A percentile compares a stretch with the other conserved stretches of the same genome.
Conservation (phyloP, 148 eudicot species). For the Persicaria tinctoria region DNA sequence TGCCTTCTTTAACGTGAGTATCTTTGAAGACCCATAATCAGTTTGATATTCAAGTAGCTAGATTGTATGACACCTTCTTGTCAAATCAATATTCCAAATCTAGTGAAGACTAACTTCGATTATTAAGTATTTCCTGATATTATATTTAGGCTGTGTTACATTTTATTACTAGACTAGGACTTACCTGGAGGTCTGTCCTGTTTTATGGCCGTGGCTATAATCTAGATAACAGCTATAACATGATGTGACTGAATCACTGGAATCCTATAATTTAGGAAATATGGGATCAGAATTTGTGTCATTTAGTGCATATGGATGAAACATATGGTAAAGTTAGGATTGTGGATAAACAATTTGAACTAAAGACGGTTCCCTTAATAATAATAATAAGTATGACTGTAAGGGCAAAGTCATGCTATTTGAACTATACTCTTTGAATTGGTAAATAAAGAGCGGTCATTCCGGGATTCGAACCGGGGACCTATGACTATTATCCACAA, state of each 20-base stretch:
- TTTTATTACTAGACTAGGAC: background rate
- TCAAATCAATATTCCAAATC: background rate
- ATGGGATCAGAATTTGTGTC: background rate
- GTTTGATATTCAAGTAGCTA: background rate
- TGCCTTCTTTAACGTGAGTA: background rate
- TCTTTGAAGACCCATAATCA: background rate
- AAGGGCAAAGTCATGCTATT: background rate
- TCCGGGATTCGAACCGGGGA: too few relatives aligned
- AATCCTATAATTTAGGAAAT: background rate
- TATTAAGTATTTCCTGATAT: background rate
- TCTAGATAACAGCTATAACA: background rate
- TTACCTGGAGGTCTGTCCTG: background rate
- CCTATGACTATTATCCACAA: too few relatives aligned
- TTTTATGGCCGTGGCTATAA: background rate
- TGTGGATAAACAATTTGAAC: background rate
- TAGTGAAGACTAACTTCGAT: slow-evolving; percentile 6
- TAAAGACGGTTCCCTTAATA: background rate
- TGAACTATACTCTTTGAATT: background rate
- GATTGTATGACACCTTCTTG: background rate
- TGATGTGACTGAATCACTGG: background rate
- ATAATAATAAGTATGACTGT: background rate
- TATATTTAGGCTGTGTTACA: background rate
- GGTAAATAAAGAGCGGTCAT: too few relatives aligned
- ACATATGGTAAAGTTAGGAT: background rate
- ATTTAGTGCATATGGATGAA: background rate